A percentile compares a stretch with the other conserved stretches of the same genome.
These are phyloP conservation scores for Sicyos baderoa DNA, from an alignment of 306 rosid genomes.

Conservation along the genomic window DNA sequence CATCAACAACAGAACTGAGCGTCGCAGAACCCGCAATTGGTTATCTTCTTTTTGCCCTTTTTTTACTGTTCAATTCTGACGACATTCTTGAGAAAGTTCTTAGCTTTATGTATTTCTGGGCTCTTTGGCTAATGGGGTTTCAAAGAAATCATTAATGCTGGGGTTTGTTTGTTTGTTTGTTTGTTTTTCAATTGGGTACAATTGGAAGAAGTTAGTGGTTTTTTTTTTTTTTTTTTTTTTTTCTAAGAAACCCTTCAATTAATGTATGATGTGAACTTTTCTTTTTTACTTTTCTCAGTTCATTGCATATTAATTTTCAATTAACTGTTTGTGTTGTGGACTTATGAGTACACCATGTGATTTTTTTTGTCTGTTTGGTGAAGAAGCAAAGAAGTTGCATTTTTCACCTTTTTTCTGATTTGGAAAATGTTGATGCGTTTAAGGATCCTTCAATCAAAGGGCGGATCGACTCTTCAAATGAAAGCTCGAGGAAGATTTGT, in stretches of 20 bases:
- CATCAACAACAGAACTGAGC: no score
- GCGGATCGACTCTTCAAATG: not conserved
- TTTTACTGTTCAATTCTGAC: not conserved
- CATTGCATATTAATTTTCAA: not conserved
- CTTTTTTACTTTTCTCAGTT: not conserved
- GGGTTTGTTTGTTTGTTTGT: constrained; percentile 4
- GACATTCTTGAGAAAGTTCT: no score
- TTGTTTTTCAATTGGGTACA: not conserved
- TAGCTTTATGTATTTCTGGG: not conserved
- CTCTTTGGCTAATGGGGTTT: not conserved
- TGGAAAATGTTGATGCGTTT: not conserved
- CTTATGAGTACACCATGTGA: no score
- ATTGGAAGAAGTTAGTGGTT: not conserved
- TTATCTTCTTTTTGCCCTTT: no score
- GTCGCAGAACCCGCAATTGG: no score
- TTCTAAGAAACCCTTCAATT: no score
- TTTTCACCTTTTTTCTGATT: not conserved
- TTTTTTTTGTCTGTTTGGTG: not conserved
- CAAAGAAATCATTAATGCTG: not conserved
- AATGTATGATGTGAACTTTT: no score
- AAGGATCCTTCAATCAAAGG: no score
- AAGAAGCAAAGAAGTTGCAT: not conserved
- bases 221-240: no score
- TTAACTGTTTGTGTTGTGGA: not conserved
- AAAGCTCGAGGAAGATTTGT: not conserved